A percentile compares a stretch with the other conserved stretches of the same genome.
These are phyloP conservation scores for Aspergillus cristatus DNA, from an alignment of 495 filamentous ascomycete genomes.

Conservation along the genomic window DNA sequence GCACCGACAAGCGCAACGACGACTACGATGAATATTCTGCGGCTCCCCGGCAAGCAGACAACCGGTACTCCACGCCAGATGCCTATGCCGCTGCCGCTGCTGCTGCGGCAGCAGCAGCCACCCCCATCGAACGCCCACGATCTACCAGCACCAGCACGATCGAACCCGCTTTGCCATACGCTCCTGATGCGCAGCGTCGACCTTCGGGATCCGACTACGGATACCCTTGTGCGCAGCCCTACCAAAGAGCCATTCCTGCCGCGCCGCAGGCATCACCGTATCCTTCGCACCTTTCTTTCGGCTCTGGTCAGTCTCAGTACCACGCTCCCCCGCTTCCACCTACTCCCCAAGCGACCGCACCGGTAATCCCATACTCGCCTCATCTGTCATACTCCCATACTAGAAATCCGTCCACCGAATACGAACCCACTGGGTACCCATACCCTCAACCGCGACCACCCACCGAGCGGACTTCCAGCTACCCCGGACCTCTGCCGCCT, in stretches of 20 bases:
- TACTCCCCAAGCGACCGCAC: conserved; percentile 36
- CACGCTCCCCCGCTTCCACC: conserved; percentile 37
- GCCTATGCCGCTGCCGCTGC: conserved; percentile 27
- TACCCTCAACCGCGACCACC: conserved; percentile 16
- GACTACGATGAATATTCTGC: conserved; percentile 59
- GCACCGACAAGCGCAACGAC: conserved; percentile 62
- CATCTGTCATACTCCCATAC: conserved; percentile 32
- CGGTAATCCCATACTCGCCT: conserved; percentile 36
- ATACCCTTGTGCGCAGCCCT: conserved; percentile 28
- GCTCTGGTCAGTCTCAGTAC: conserved; percentile 32
- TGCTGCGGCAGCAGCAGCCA: too few relatives aligned
- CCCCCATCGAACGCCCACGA: conserved; percentile 49
- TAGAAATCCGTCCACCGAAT: conserved; percentile 29
- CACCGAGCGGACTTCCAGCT: conserved; percentile 4
- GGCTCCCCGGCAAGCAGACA: conserved; percentile 42
- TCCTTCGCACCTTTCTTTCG: conserved; percentile 35
- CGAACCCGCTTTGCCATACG: conserved; percentile 30
- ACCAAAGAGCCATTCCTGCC: conserved; percentile 26
- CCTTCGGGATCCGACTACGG: conserved; percentile 48
- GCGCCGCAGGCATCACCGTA: conserved; percentile 21
- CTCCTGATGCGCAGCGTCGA: conserved; percentile 35
- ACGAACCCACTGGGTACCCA: conserved; percentile 25
- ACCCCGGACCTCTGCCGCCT: conserved; percentile 19
- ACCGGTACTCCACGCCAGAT: conserved; percentile 42
- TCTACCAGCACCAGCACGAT: conserved; percentile 67